Base-by-base conservation (phyloP, 2,329 filamentous ascomycete genomes). In the Fusarium sp. region DNA sequence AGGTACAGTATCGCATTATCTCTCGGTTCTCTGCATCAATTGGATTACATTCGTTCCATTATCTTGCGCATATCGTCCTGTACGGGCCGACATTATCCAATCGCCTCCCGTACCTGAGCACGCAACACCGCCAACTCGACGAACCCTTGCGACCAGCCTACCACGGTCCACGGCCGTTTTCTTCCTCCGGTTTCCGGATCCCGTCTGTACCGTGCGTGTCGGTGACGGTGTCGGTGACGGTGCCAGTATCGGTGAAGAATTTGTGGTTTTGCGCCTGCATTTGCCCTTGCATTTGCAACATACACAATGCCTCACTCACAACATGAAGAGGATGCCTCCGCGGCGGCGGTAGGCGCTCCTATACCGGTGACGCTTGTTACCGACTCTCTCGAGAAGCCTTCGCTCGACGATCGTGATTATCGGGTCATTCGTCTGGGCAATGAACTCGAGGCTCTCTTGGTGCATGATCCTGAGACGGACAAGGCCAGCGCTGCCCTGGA, bases 401-500 rank as follows among this genome's bases (percentile, higher is more conserved):
- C 91, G 70, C 86, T 97, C 56, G 95, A 98, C 80, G 90, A 97
- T 79, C 89, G 95, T 54, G 87, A 89, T 31, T 99, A 99, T 79
- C 88, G 95, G 60, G 93, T 99, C 68, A 91, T 98, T 73, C 88
- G 89, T 54, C 85, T 99, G 54, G 84, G 88, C 46, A 99, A 99
- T 80, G 86, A 94, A 79, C 88, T 99, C 18, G 95, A 99, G 84
- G 95, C 90, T 10, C 85, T 99, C 20, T 83, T 99, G 49, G 96
- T 98, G 57, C 95, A 98, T 78, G 96, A 99, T 81, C 88, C 93
- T 2, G 91, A 97, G 67, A 97, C 96, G 10, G 96, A 99, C 84
- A 98, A 98, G 86, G 94, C 96, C 69, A 97, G 94, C 75, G 96
- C 95, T 12, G 92, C 95, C 50, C 89, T 98, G 77, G 96, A 98